Base-by-base conservation (phyloP, 345 rosid genomes). In the Eucalyptus pumila region DNA sequence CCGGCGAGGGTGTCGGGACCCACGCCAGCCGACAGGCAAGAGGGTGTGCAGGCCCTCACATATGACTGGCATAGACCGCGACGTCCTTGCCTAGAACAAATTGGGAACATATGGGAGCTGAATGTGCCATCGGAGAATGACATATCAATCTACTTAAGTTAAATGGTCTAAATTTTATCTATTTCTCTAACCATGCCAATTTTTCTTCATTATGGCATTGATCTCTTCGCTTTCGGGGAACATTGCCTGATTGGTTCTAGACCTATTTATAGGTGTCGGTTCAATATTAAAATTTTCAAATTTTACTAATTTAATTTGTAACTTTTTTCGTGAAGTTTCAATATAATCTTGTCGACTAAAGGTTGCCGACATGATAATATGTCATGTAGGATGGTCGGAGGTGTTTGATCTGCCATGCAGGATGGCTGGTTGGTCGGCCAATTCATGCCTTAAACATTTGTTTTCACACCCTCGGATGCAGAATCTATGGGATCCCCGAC, bases 221-320 rank as follows among this genome's bases (percentile, higher is more conserved):
- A 72, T 19, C 5, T 72, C 8, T 10, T 37, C 2, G 2, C 14
- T 72, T 37, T 37, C 0, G 3, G 0, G 24, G 2, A 19, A 37
- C 7, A 72, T 37, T 37, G 7, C 2, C 2, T 0, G 7, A 72
- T 37, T 0, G 1, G 1, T 6, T 3, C 26, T 37, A 37, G 12
- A 6, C 8, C 0, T 72, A 19, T 72, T 19, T 72, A 19, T 12
- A 3, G 0, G 3, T 37, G 0, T 17, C 5, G 3, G 2, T 19
- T 11, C 0, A 37, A 37, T 72, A 0, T 37, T 15, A 16, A 37
- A 72, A 5, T 72, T 76, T 37, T 2, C 5, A 21, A n/a, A 37
- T 76, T 76, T 37, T 4, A 11, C 2, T 44, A 76, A 6, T 76
- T 76, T 37, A 76, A 3, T 11, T 3, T 21, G 2, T 37, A 13